Evolutionary conservation across 257 asterid genomes (phyloP).

Genomic region (Misopates orontium): DNA sequence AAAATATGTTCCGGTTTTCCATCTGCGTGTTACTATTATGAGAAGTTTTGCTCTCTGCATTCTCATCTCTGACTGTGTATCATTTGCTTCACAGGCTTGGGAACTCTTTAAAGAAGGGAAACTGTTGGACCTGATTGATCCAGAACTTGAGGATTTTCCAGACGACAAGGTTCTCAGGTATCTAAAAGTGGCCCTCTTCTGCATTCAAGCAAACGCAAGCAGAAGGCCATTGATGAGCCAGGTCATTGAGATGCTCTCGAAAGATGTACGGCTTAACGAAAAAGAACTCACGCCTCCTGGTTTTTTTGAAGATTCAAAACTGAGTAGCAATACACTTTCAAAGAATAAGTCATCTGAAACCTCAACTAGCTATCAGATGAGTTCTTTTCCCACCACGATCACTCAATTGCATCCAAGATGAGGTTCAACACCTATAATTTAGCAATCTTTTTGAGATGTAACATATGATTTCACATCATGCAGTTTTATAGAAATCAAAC

Average conservation of each 20-base stretch:
- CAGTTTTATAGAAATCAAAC: background rate
- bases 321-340: slow-evolving; percentile 25
- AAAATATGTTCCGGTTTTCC: background rate
- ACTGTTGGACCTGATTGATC: slow-evolving; percentile 72
- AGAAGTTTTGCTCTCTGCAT: too few species aligned
- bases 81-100: slow-evolving; percentile 63
- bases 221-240: slow-evolving; percentile 94
- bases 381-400: slow-evolving; percentile 51
- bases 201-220: slow-evolving; percentile 76
- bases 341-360: slow-evolving; percentile 54
- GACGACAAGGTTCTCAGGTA: slow-evolving; percentile 60
- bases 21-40: background rate
- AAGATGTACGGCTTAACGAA: slow-evolving; percentile 69
- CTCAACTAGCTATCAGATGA: slow-evolving; percentile 56
- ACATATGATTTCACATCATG: background rate
- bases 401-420: slow-evolving; percentile 73
- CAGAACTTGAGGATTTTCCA: slow-evolving; percentile 60
- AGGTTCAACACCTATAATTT: slow-evolving; percentile 24
- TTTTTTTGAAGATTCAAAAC: slow-evolving; percentile 54
- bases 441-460: slow-evolving; percentile 5
- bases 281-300: slow-evolving; percentile 81
- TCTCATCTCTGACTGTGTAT: background rate
- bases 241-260: slow-evolving; percentile 75
- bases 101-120: slow-evolving; percentile 62
- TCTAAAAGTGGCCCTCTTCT: slow-evolving; percentile 85